Percentiles rank a stretch among this genome's conserved stretches.
phyloP scores from a whole-genome alignment of 169 alveolate genomes.

The Plasmodium inui region DNA sequence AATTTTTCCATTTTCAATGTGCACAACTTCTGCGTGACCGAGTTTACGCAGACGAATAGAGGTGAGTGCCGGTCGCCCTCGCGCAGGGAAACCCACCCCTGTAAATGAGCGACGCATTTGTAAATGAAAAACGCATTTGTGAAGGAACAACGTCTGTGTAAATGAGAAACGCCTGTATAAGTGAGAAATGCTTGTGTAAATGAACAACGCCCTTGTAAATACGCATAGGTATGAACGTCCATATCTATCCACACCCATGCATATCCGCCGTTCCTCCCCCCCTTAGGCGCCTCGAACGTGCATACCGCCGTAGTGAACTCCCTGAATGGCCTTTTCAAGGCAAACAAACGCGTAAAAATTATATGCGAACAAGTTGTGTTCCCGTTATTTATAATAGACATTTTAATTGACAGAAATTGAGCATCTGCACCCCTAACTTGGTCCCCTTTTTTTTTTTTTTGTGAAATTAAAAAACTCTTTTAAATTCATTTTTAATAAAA shows the following conservation, averaged over 20 bases:
- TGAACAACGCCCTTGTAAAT: neutral
- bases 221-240: neutral
- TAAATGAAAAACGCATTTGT: neutral
- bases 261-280: neutral
- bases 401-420: constrained; percentile 25
- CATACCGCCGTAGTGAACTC: constrained; percentile 38
- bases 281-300: constrained; percentile 29
- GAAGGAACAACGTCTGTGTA: too few species aligned
- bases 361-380: constrained; percentile 46
- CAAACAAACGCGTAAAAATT: constrained; percentile 11
- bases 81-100: neutral
- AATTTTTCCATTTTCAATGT: constrained; percentile 43
- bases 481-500: constrained; percentile 15
- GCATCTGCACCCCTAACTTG: constrained; percentile 7
- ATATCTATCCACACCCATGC: neutral
- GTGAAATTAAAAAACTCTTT: constrained; percentile 7
- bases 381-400: constrained; percentile 71
- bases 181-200: too few species aligned
- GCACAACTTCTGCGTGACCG: constrained; percentile 23
- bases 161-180: neutral
- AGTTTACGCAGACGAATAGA: constrained; percentile 64
- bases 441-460: constrained; percentile 1
- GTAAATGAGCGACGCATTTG: neutral
- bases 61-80: neutral
- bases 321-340: constrained; percentile 23